These are phyloP conservation scores for Tarenaya hassleriana DNA, from an alignment of 345 rosid species.

Conservation along the genomic window DNA sequence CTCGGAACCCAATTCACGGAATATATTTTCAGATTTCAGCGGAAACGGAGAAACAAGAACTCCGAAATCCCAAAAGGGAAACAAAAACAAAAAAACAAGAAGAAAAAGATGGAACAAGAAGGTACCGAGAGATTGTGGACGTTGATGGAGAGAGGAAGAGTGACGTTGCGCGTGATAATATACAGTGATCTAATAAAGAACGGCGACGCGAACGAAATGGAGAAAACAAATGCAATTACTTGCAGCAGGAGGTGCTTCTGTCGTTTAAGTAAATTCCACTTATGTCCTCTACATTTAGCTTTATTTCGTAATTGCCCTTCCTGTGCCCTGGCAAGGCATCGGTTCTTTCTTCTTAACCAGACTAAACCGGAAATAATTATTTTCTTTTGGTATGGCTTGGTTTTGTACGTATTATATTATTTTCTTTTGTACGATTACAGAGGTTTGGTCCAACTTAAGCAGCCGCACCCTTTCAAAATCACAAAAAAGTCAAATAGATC, in stretches of 20 bases:
- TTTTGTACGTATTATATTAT: no score
- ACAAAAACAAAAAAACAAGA: no score
- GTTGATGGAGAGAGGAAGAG: slow-evolving; percentile 19
- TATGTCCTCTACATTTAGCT: slow-evolving; percentile 19
- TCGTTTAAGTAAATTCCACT: slow-evolving; percentile 5
- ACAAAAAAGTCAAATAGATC: no score
- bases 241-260: background rate
- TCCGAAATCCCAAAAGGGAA: no score
- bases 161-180: slow-evolving; percentile 10
- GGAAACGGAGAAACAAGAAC: background rate
- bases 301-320: slow-evolving; percentile 18
- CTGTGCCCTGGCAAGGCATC: slow-evolving; percentile 12
- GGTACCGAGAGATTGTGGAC: slow-evolving; percentile 22
- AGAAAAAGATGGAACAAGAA: slow-evolving; percentile 12
- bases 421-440: no score
- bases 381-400: no score
- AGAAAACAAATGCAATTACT: background rate
- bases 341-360: background rate
- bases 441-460: no score
- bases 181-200: slow-evolving; percentile 1
- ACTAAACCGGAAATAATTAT: slow-evolving; percentile 14
- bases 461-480: no score
- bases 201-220: slow-evolving; percentile 3
- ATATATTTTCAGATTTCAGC: slow-evolving; percentile 8
- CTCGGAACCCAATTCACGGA: background rate